Evolutionary conservation across 2,329 filamentous ascomycete genomes (phyloP).

Genomic region (Cordyceps cicadae): DNA sequence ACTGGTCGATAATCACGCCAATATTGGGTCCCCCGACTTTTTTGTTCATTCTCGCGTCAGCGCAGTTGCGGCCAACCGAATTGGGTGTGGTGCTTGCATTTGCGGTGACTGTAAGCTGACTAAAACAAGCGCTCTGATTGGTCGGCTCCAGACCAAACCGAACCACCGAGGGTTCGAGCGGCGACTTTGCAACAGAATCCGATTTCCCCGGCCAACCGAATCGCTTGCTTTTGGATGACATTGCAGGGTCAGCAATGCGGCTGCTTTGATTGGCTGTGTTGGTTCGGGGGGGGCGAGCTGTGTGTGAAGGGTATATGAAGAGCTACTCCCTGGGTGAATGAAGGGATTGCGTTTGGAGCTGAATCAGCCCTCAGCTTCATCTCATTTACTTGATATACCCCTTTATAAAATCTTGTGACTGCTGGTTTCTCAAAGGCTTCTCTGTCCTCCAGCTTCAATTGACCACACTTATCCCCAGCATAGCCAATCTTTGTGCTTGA

Average conservation of each 20-base stretch:
- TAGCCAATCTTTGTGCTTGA: not conserved
- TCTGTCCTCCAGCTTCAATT: not conserved
- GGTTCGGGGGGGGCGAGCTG: not conserved
- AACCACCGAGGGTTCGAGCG: not conserved
- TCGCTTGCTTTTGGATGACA: constrained; percentile 4
- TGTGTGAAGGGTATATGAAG: constrained; percentile 6
- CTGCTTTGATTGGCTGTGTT: constrained; percentile 1
- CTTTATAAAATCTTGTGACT: not conserved
- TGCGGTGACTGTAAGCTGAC: constrained; percentile 18
- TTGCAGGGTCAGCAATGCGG: constrained; percentile 4
- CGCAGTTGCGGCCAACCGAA: not conserved
- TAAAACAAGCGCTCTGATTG: constrained; percentile 26
- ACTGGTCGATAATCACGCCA: not conserved
- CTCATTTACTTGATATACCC: not conserved
- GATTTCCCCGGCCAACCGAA: constrained; percentile 8
- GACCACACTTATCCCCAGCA: not conserved
- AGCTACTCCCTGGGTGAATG: not conserved
- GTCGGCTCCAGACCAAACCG: constrained; percentile 4
- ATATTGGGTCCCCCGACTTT: not conserved
- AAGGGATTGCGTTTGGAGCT: not conserved
- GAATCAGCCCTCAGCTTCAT: not conserved
- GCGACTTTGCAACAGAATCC: not conserved
- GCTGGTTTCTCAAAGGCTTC: not conserved
- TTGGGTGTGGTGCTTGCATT: not conserved
- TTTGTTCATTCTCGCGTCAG: not conserved